These are phyloP conservation scores for Trichosporon coremiiforme DNA, from an alignment of 1,284 basidiomycete genomes.

Conservation along the genomic window DNA sequence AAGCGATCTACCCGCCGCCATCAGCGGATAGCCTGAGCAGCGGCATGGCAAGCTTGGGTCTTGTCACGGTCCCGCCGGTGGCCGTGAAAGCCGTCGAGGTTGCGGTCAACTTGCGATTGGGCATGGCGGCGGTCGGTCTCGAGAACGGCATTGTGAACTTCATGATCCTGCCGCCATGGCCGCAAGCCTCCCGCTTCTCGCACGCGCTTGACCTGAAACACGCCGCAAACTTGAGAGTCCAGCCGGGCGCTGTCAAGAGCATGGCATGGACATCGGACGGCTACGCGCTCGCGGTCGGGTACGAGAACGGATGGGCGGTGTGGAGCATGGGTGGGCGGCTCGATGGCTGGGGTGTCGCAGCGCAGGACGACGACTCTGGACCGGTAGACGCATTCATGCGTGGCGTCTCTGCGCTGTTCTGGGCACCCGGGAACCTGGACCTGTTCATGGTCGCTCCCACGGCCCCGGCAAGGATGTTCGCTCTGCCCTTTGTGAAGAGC, in stretches of 20 bases:
- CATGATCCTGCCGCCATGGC: conserved; percentile 57
- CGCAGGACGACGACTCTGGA: conserved; percentile 49
- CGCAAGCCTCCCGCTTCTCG: conserved; percentile 36
- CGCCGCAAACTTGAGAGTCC: conserved; percentile 49
- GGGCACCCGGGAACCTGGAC: conserved; percentile 87
- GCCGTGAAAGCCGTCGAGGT: conserved; percentile 62
- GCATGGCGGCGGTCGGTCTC: conserved; percentile 79
- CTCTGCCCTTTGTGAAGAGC: conserved; percentile 91
- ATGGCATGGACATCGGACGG: conserved; percentile 95
- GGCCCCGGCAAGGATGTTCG: conserved; percentile 61
- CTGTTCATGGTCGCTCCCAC: conserved; percentile 65
- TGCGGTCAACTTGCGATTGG: conserved; percentile 80
- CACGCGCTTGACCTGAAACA: conserved; percentile 40
- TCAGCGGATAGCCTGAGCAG: conserved; percentile 7
- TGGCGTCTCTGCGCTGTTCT: conserved; percentile 67
- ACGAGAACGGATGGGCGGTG: conserved; percentile 84
- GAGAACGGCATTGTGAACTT: conserved; percentile 62
- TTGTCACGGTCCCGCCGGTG: conserved; percentile 42
- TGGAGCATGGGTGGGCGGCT: conserved; percentile 90
- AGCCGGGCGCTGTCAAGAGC: conserved; percentile 70
- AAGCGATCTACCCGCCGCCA: neutral
- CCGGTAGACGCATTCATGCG: conserved; percentile 74
- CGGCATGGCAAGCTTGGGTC: conserved; percentile 21
- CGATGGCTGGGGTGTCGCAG: conserved; percentile 64
- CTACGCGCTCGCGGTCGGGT: conserved; percentile 94